Base-by-base conservation (phyloP, 139 green algal genomes). In the Chlorella sp. region DNA sequence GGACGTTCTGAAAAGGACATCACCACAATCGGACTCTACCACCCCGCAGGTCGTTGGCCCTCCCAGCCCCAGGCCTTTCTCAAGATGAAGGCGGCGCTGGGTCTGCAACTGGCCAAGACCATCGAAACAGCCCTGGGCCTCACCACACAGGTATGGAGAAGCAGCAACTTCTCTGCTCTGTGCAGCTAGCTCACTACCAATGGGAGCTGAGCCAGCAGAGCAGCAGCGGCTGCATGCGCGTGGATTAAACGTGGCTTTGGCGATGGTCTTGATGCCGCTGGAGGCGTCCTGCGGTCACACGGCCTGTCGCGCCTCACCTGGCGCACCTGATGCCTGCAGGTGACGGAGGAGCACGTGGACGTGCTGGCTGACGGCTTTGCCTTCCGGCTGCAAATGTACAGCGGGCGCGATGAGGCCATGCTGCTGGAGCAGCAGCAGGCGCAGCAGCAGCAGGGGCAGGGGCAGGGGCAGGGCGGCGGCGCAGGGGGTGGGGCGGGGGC, bases 341-440 rank as follows among this genome's bases (percentile, higher is more conserved):
- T 83, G 2, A 74, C 77, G 2, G 85, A 93, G 63, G 84, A 85
- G 24, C 76, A 59, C 2, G 67, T 96, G 14, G 89, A 95, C 31
- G 87, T 94, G 2, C 67, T 94, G 3, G 67, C 77, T 6, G 86
- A 94, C 50, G 91, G 91, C 50, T 94, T 92, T 73, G 91, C 85
- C 27, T 91, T 94, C 77, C 82, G 85, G 24, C 78, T 95, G 26
- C 69, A 83, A 35, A 83, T 95, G 30, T 80, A 75, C 68, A 81
- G 77, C 1, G 88, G 89, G 59, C 66, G 86, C 0, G 85, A 89
- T 69, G 75, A 82, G 35, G 74, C 69, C 23, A 82, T 87, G 78
- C 74, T 82, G 51, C 35, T 35, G 0, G 55, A 65, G 49, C 69
- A 71, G n/a, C n/a, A n/a, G 27, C 55, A 6, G 49, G 23, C 1